Evolutionary conservation across 148 eudicot species (phyloP).

Genomic region (Heliosperma pusillum): DNA sequence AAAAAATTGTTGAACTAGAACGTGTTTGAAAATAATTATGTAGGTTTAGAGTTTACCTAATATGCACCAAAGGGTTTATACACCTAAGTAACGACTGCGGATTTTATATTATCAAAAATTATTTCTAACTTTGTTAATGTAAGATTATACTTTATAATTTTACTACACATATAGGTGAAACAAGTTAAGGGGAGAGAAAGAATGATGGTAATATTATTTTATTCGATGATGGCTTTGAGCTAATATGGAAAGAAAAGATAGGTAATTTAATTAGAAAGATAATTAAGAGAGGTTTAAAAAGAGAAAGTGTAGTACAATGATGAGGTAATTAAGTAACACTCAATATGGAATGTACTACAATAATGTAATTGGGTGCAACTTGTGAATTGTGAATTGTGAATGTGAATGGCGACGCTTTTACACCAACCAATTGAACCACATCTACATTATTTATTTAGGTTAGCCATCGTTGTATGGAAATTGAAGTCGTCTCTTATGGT

Average conservation of each 20-base stretch:
- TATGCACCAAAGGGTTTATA: too few relatives aligned
- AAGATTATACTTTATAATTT: too few relatives aligned
- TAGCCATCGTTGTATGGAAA: not conserved
- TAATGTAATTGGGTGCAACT: not conserved
- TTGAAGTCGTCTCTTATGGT: not conserved
- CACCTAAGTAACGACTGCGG: too few relatives aligned
- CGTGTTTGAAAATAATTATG: too few relatives aligned
- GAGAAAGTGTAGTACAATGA: slow-evolving; percentile 26
- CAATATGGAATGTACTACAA: slow-evolving; percentile 2
- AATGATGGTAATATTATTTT: too few relatives aligned
- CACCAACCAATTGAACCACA: slow-evolving; percentile 3
- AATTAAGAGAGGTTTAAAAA: not conserved
- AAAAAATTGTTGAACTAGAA: too few relatives aligned
- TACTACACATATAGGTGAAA: not conserved
- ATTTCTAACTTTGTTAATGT: too few relatives aligned
- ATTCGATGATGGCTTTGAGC: not conserved
- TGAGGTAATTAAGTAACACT: slow-evolving; percentile 8
- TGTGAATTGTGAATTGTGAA: not conserved
- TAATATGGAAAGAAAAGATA: slow-evolving; percentile 7
- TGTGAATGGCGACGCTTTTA: not conserved
- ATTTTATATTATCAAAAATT: too few relatives aligned
- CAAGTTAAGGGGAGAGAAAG: too few relatives aligned
- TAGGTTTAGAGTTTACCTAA: too few relatives aligned
- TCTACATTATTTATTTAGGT: not conserved
- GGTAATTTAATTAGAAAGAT: slow-evolving; percentile 12